A percentile compares a stretch with the other conserved stretches of the same genome.
Evolutionary conservation across 73 alveolate genomes (phyloP).

Genomic region (Paraurostyla sp.): DNA sequence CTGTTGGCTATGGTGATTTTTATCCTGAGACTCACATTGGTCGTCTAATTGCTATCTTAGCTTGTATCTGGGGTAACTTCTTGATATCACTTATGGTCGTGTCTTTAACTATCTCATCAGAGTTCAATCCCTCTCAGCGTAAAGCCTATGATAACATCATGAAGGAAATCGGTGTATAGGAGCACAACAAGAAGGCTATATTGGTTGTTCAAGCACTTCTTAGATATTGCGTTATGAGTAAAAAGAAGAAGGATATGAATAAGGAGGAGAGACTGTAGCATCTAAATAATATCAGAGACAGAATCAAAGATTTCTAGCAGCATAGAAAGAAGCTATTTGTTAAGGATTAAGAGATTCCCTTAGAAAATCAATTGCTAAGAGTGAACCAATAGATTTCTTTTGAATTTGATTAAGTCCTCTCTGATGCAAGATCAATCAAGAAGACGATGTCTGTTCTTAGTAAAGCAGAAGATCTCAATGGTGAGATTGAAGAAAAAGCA

Average conservation of each 20-base stretch:
- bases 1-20: slow-evolving; percentile 94
- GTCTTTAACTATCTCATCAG: slow-evolving; percentile 74
- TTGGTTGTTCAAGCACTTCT: slow-evolving; percentile 49
- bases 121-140: slow-evolving; percentile 72
- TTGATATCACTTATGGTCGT: slow-evolving; percentile 84
- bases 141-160: slow-evolving; percentile 77
- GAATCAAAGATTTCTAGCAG: slow-evolving; percentile 53
- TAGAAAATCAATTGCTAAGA: slow-evolving; percentile 53
- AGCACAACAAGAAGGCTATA: slow-evolving; percentile 58
- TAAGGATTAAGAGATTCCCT: slow-evolving; percentile 73
- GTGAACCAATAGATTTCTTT: slow-evolving; percentile 66
- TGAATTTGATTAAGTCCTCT: slow-evolving; percentile 61
- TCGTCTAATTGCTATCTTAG: slow-evolving; percentile 70
- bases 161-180: slow-evolving; percentile 59
- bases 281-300: slow-evolving; percentile 57
- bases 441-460: slow-evolving; percentile 47
- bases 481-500: slow-evolving; percentile 50
- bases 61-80: slow-evolving; percentile 83
- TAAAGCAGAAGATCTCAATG: slow-evolving; percentile 46
- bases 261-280: slow-evolving; percentile 42
- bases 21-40: slow-evolving; percentile 90
- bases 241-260: slow-evolving; percentile 50
- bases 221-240: slow-evolving; percentile 33
- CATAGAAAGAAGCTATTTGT: slow-evolving; percentile 60
- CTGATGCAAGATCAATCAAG: slow-evolving; percentile 67